Base-by-base conservation (phyloP, 176 grass and related monocot species). In the Eleusine indica region DNA sequence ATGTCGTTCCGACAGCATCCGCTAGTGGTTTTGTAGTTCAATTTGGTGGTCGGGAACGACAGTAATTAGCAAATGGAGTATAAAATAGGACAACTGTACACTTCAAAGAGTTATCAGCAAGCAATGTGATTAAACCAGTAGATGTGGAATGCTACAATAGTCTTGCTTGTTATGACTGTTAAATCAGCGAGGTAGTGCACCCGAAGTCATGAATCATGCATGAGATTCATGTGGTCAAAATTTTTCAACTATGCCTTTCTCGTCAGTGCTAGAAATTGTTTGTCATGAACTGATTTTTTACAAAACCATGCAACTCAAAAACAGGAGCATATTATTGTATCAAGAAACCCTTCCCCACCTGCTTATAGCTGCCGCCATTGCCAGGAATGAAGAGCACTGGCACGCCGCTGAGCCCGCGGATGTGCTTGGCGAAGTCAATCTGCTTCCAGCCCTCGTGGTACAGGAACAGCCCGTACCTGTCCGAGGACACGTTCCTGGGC, bases 371-470 rank as follows among this genome's bases (percentile, higher is more conserved):
- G n/a, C 96, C 93, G 19, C 96, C 96, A 53, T 99, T 99, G 61
- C 96, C 93, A 9, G 96, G 96, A 43, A 99, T 89, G 75, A 99
- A 99, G 28, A 99, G 90, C 83, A 96, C 91, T 0, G 93, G 96
- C 71, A 96, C 81, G 29, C 93, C 96, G 15, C 85, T 82, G 10
- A 99, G 89, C 11, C 85, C 87, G 60, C 88, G 88, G 35, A 99
- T 30, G 70, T 91, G 96, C 42, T 99, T 75, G 3, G 64, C 66
- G 30, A 96, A 99, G 85, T 96, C 93, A 75, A 99, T 99, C 86
- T 93, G 85, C 72, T 99, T 94, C 96, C 96, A 99, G 6, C 96
- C 96, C 76, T 99, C 96, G 56, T 99, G 93, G 86, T 99, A 99
- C 47, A 99, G 83, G 85, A 99, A 99, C 35, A 99, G 74, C 1